Evolutionary conservation across 2,329 filamentous ascomycete species (phyloP), one percentile per base, ranked within the genome.

Genomic region (Fusarium tricinctum): DNA sequence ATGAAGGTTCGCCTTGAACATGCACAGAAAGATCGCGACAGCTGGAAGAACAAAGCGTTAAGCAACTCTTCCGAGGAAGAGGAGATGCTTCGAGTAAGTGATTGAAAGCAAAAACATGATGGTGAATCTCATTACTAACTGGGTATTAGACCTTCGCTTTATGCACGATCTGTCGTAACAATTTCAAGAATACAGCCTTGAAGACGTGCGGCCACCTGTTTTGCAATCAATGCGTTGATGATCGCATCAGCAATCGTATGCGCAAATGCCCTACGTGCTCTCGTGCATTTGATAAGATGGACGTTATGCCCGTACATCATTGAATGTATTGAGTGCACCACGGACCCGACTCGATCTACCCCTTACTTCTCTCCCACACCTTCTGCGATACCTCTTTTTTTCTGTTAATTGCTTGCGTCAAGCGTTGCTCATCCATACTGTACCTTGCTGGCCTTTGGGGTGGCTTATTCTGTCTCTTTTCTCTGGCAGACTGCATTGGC

Each of bases 201-300:
- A 97, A 96, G 81, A 94, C 92, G 1, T 99, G 96, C 78, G 96
- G 96, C 3, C 96, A 99, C 79, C 88, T 97, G 48, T 97, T 98
- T 79, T 99, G 96, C 85, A 90, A 91, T 75, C 86, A 89, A 47
- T 99, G 96, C 77, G 92, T 98, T 23, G 93, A 97, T 69, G 92
- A 97, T 75, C 90, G 96, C 58, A 89, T 97, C 65, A 89, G 89
- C 45, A 97, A 96, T 75, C 92, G 96, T 35, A 94, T 95, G 81
- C 88, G 96, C 71, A 98, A 98, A 79, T 99, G 96, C 76, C 96
- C 96, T 4, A 95, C 93, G 73, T 99, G 97, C 84, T 93, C 92
- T 74, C 92, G 92, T 80, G 89, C 93, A 6, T 99, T 99, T 77
- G 95, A 97, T 74, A 92, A 89, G 78, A 92, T 92, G 79, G 96